phyloP scores from a whole-genome alignment of 305 asterid genomes.

The Solanum aculeatissimum region DNA sequence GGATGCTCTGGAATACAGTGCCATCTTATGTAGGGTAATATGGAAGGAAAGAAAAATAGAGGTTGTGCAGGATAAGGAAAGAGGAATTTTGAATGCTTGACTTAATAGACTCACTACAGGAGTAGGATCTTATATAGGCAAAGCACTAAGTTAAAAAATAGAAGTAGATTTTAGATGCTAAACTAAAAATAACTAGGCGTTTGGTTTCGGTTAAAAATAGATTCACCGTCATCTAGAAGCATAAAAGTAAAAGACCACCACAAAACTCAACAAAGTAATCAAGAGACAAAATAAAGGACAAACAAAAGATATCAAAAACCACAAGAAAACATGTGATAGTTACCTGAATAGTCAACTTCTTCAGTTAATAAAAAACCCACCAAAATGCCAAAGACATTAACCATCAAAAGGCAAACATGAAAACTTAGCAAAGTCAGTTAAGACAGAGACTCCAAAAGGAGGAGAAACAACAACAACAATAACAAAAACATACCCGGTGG shows the following conservation, averaged over 20 bases:
- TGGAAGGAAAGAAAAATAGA: neutral
- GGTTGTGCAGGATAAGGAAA: neutral
- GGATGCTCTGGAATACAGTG: neutral
- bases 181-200: neutral
- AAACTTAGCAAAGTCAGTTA: neutral
- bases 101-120: neutral
- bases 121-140: neutral
- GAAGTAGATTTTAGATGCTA: neutral
- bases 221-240: neutral
- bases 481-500: no score
- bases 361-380: neutral
- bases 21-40: neutral
- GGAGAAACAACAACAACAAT: neutral
- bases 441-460: neutral
- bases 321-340: neutral
- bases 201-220: neutral
- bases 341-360: neutral
- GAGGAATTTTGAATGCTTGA: neutral
- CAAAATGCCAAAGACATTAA: neutral
- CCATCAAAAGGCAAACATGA: neutral
- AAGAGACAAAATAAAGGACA: neutral
- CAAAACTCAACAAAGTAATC: neutral
- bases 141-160: neutral
- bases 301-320: neutral
- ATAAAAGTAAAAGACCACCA: neutral